These are phyloP conservation scores for Echium plantagineum DNA, from an alignment of 257 asterid species.

Conservation along the genomic window DNA sequence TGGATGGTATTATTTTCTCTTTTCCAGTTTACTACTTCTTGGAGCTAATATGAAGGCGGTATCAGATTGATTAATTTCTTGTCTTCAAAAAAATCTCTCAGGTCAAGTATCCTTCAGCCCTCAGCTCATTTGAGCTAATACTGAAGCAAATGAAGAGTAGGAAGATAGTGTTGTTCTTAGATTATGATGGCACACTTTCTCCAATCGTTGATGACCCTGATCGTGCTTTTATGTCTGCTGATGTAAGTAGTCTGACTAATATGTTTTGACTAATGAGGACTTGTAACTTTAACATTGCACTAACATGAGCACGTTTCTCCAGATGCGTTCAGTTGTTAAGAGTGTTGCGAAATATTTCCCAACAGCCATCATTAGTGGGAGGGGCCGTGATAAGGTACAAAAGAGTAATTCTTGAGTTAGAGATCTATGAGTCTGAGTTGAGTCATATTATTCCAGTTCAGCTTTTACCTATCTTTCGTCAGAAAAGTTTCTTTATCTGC, in stretches of 20 bases:
- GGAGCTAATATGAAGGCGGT: not conserved
- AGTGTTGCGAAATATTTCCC: constrained; percentile 62
- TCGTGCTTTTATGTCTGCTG: constrained; percentile 71
- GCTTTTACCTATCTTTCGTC: not conserved
- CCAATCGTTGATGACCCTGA: constrained; percentile 94
- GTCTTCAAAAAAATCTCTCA: constrained; percentile 4
- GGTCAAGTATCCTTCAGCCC: constrained; percentile 66
- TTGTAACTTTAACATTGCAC: not conserved
- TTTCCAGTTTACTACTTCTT: not conserved
- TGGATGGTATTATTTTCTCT: constrained; percentile 51
- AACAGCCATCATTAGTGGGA: constrained; percentile 85
- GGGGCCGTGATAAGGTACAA: constrained; percentile 75
- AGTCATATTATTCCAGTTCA: not conserved
- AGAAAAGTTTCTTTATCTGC: constrained; percentile 3
- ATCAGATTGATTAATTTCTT: not conserved
- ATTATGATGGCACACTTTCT: constrained; percentile 93
- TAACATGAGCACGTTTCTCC: constrained; percentile 13
- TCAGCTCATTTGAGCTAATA: constrained; percentile 44
- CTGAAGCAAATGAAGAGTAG: constrained; percentile 37
- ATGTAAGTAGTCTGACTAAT: constrained; percentile 30
- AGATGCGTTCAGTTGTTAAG: constrained; percentile 72
- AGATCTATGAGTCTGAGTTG: not conserved
- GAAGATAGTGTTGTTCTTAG: constrained; percentile 67
- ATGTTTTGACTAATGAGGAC: not conserved
- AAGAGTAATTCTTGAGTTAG: not conserved